These are phyloP conservation scores for Pyrus communis DNA, from an alignment of 306 rosid species.

Conservation along the genomic window DNA sequence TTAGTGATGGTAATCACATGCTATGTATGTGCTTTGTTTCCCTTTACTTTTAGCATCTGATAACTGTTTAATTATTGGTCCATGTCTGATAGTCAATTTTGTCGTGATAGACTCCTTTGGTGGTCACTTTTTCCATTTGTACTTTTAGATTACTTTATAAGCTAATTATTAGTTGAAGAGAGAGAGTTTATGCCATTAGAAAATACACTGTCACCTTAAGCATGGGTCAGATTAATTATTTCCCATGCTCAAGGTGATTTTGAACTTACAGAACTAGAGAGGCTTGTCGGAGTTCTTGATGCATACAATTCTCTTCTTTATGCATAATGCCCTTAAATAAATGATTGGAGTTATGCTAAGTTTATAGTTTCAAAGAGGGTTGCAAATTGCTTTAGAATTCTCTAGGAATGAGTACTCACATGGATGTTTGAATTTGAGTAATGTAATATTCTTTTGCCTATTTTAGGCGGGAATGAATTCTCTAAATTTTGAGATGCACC, in stretches of 20 bases:
- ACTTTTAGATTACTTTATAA: neutral
- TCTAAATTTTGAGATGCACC: neutral
- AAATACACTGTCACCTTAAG: neutral
- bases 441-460: constrained; percentile 10
- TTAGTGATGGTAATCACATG: neutral
- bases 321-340: neutral
- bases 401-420: neutral
- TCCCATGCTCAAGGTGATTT: neutral
- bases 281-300: neutral
- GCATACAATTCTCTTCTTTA: neutral
- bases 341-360: neutral
- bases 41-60: neutral
- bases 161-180: neutral
- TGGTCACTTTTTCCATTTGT: neutral
- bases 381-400: neutral
- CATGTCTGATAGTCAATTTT: neutral
- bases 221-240: neutral
- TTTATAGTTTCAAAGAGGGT: neutral
- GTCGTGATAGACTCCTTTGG: neutral
- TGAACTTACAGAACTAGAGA: neutral
- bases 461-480: neutral
- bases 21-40: neutral
- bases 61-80: neutral
- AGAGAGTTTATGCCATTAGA: neutral
- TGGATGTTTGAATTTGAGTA: neutral